Base-by-base conservation (phyloP, 805 yeast species). In the Dipodascopsis tothii region DNA sequence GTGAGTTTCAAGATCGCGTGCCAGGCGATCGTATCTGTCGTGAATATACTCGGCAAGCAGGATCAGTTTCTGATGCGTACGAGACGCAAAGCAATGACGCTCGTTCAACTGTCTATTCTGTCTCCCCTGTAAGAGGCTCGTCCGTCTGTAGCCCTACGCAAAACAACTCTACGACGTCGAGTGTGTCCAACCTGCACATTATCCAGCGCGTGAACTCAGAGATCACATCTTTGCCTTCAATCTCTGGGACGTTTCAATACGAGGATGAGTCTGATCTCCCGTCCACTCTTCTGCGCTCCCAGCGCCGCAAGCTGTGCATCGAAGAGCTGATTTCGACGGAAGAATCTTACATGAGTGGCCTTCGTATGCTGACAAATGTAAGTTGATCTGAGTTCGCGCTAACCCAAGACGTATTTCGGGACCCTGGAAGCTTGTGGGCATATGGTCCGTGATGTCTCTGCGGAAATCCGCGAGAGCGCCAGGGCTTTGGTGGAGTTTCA, bases 241-340 rank as follows among this genome's bases (percentile, higher is more conserved):
- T 48, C 11, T 25, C 35, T n/a, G 33, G 46, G 7, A 39, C 35
- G 11, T 23, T 22, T 20, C 41, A 19, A 9, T 23, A 32, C 21
- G 20, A n/a, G 16, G 21, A 16, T 17, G 35, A 23, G n/a, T 14
- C 20, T 18, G 41, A 37, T 35, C 16, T 35, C 3, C 6, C 28
- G 14, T 20, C 23, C 4, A 27, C 40, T 3, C 4, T 19, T 11
- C 36, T 33, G 21, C 47, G 51, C 9, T 45, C 45, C 17, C 34
- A 37, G 20, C 46, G 45, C 4, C 45, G 52, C 3, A 40, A 37
- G 27, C 28, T 44, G 41, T 49, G 53, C 21, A 33, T 49, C 9
- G 50, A 45, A 28, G 53, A 49, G 36, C 39, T 49, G 21, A 43
- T 49, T n/a, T 35, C 42, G 19, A 46, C 51, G 4, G 53, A 49